Base-by-base conservation (phyloP, 2,329 filamentous ascomycete species). In the Fusarium cyanostomum region DNA sequence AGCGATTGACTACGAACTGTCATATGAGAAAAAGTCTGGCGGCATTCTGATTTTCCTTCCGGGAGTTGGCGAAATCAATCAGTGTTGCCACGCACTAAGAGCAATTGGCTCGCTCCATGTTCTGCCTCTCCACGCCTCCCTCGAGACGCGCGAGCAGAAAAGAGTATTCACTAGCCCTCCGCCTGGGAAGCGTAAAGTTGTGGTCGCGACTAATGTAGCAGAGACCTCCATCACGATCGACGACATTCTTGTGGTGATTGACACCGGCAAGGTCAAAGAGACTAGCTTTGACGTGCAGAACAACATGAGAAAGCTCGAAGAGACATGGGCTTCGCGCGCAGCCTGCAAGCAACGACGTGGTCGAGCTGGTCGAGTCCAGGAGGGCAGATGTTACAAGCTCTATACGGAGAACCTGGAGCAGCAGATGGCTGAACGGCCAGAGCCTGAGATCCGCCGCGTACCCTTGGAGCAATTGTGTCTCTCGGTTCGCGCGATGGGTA, bases 151-250 rank as follows among this genome's bases (percentile, higher is more conserved):
- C 3, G 94, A 98, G 69, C 95, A 99, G 76, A 90, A 91, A 59
- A 86, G 88, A 21, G 95, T 99, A 1, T 99, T 99, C 73, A 83
- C 86, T 26, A 82, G 83, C 12, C 80, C 95, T 5, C 94, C 94
- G 0, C 75, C 80, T 3, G 93, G 93, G 1, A 94, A 92, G 77
- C 86, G 95, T 31, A 99, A 99, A 77, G 87, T 99, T 11, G 91
- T 99, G 30, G 92, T 94, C 7, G 92, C 95, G 1, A 99, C 95
- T 39, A 99, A 99, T 71, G 94, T 99, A 3, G 95, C 95, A 2
- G 95, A 99, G 75, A 99, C 95, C 0, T 98, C 95, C 3, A 98
- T 99, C 74, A 99, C 95, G 0, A 99, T 99, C 59, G 94, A 97
- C 73, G 95, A 99, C 73, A 92, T 99, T 50, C 91, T 98, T 3